Percentiles rank a stretch among this genome's conserved stretches.
Conservation (phyloP, 352 stramenopile species). For the Pythium sukuiense region DNA sequence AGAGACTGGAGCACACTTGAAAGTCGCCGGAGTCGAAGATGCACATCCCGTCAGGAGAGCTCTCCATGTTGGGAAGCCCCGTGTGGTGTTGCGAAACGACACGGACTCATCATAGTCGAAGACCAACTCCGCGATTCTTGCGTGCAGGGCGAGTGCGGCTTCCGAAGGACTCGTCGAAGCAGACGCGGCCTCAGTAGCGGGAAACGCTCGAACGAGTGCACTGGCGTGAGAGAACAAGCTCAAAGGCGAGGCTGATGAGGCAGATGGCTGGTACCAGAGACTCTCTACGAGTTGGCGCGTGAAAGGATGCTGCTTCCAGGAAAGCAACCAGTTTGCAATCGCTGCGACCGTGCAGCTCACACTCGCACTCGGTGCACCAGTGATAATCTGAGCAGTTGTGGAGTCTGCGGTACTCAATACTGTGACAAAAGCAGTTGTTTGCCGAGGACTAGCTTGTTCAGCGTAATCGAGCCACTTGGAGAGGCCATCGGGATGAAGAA, state of each 20-base stretch:
- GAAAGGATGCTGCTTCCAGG: slow-evolving; percentile 49
- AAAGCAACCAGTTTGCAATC: slow-evolving; percentile 50
- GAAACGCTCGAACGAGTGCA: slow-evolving; percentile 7
- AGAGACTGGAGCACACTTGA: slow-evolving; percentile 2
- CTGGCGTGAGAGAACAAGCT: slow-evolving; percentile 3
- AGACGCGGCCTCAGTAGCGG: slow-evolving; percentile 6
- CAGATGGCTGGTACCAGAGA: slow-evolving; percentile 37
- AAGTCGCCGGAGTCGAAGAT: slow-evolving; percentile 1
- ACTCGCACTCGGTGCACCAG: slow-evolving; percentile 14
- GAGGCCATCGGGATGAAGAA: slow-evolving; percentile 30
- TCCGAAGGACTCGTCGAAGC: neutral
- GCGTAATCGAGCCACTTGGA: slow-evolving; percentile 33
- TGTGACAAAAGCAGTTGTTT: slow-evolving; percentile 20
- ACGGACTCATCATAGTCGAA: slow-evolving; percentile 29
- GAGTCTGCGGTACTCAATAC: slow-evolving; percentile 6
- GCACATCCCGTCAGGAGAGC: slow-evolving; percentile 40
- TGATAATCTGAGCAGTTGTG: slow-evolving; percentile 2
- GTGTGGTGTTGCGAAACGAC: slow-evolving; percentile 32
- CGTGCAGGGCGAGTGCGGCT: neutral
- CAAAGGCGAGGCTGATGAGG: slow-evolving; percentile 11
- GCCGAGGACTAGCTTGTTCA: slow-evolving; percentile 5
- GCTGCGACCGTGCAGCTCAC: slow-evolving; percentile 43
- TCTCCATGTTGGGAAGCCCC: slow-evolving; percentile 45
- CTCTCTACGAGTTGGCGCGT: slow-evolving; percentile 51
- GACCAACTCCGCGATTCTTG: slow-evolving; percentile 13